Conservation (phyloP, 2,329 filamentous ascomycete species). For the Aspergillus spinulosporus region DNA sequence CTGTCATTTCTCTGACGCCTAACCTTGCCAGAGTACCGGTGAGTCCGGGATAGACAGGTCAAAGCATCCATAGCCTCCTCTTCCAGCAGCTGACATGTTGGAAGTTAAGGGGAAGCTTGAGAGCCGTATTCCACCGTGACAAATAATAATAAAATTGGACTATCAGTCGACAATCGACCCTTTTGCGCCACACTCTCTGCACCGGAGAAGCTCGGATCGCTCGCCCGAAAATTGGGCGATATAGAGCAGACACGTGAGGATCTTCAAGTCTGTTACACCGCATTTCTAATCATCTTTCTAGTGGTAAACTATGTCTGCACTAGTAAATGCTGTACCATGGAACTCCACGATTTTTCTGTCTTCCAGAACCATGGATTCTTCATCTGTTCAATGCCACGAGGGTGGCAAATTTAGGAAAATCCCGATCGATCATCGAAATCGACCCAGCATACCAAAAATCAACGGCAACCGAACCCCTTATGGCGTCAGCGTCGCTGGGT, state of each 20-base stretch:
- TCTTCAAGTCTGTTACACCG: conserved; percentile 6
- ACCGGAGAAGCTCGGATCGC: conserved; percentile 1
- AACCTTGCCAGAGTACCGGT: neutral
- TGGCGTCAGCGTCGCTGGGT: neutral
- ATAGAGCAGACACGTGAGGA: conserved; percentile 6
- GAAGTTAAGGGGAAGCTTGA: too few relatives aligned
- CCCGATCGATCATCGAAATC: neutral
- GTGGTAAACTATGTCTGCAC: neutral
- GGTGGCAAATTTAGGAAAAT: neutral
- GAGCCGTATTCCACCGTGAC: neutral
- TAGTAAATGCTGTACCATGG: conserved; percentile 1
- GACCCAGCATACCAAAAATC: too few relatives aligned
- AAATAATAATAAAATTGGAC: too few relatives aligned
- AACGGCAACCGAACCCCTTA: neutral
- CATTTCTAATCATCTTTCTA: neutral
- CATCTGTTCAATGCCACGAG: neutral
- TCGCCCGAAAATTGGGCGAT: conserved; percentile 1
- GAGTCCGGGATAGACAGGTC: too few relatives aligned
- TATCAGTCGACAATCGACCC: too few relatives aligned
- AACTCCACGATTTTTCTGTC: neutral
- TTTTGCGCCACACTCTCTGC: neutral
- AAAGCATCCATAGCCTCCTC: too few relatives aligned
- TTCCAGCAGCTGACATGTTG: neutral
- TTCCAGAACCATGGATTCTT: conserved; percentile 1
- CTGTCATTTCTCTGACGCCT: neutral